Conservation (phyloP, 352 stramenopile genomes). For the Phytophthora citricola region DNA sequence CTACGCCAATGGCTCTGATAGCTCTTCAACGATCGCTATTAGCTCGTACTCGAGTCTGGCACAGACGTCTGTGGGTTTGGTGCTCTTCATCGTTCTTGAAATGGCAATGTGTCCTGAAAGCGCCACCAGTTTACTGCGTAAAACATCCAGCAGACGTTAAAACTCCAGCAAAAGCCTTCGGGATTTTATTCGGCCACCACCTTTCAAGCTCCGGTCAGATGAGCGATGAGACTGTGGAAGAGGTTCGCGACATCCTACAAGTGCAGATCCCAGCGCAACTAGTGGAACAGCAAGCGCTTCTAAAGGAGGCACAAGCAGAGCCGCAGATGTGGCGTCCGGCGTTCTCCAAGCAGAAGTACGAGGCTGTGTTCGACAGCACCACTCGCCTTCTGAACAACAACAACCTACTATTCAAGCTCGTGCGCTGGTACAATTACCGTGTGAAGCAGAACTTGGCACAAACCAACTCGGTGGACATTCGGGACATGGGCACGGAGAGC, state of each 20-base stretch:
- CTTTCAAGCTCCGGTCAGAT: constrained; percentile 60
- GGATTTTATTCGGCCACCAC: constrained; percentile 73
- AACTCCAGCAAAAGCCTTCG: constrained; percentile 63
- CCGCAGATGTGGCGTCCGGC: constrained; percentile 66
- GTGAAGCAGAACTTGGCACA: constrained; percentile 50
- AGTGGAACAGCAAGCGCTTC: constrained; percentile 57
- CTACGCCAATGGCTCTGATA: constrained; percentile 45
- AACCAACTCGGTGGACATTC: constrained; percentile 58
- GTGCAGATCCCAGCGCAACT: constrained; percentile 59
- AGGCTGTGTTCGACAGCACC: constrained; percentile 61
- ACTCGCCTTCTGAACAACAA: constrained; percentile 84
- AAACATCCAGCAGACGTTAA: constrained; percentile 76
- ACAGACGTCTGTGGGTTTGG: constrained; percentile 74
- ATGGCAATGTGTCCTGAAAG: constrained; percentile 68
- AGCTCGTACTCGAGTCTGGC: constrained; percentile 78
- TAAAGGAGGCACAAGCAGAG: constrained; percentile 64
- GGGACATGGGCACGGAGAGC: constrained; percentile 26
- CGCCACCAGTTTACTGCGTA: constrained; percentile 61
- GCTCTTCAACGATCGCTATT: constrained; percentile 50
- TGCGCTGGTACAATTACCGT: constrained; percentile 74
- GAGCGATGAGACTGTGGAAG: constrained; percentile 49
- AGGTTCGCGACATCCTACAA: constrained; percentile 59
- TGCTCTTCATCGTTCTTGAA: constrained; percentile 78
- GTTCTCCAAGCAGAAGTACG: constrained; percentile 79
- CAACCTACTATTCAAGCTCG: constrained; percentile 78